These are phyloP conservation scores for Taiozyma onychis DNA, from an alignment of 1,139 yeast genomes.

Conservation along the genomic window DNA sequence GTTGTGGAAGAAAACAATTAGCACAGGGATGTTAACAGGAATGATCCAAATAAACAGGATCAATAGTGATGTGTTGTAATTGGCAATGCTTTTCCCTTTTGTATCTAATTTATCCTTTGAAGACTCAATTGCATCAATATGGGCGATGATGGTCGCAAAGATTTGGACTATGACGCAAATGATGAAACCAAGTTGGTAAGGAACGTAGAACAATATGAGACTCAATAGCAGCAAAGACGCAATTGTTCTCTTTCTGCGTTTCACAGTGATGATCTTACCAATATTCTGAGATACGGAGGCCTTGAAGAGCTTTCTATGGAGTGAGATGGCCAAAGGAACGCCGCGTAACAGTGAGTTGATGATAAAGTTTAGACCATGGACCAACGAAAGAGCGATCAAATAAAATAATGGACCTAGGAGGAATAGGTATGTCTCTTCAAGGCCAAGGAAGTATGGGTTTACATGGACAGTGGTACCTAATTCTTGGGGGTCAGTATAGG, in stretches of 20 bases:
- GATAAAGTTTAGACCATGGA: conserved; percentile 22
- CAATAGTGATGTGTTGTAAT: conserved; percentile 50
- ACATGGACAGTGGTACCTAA: conserved; percentile 23
- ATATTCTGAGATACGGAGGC: background rate
- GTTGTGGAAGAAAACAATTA: conserved; percentile 67
- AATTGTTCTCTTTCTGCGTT: conserved; percentile 26
- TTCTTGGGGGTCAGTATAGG: conserved; percentile 31
- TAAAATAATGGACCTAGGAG: conserved; percentile 56
- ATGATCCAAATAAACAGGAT: conserved; percentile 61
- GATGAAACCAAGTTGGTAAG: conserved; percentile 73
- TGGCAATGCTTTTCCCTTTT: conserved; percentile 26
- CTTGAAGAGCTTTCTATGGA: background rate
- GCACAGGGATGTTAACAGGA: conserved; percentile 63
- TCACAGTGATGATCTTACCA: conserved; percentile 4
- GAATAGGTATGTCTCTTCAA: conserved; percentile 52
- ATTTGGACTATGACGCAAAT: conserved; percentile 51
- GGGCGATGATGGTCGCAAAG: conserved; percentile 36
- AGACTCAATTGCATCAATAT: conserved; percentile 6
- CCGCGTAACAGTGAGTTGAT: background rate
- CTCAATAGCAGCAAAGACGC: conserved; percentile 34
- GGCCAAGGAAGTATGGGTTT: conserved; percentile 55
- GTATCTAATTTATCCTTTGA: conserved; percentile 3
- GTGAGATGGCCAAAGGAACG: background rate
- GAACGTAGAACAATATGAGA: conserved; percentile 55
- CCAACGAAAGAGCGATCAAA: conserved; percentile 44